Evolutionary conservation across 2,329 filamentous ascomycete species (phyloP), one percentile per base, ranked within the genome.

Genomic region (Graphiopsis chlorocephala): DNA sequence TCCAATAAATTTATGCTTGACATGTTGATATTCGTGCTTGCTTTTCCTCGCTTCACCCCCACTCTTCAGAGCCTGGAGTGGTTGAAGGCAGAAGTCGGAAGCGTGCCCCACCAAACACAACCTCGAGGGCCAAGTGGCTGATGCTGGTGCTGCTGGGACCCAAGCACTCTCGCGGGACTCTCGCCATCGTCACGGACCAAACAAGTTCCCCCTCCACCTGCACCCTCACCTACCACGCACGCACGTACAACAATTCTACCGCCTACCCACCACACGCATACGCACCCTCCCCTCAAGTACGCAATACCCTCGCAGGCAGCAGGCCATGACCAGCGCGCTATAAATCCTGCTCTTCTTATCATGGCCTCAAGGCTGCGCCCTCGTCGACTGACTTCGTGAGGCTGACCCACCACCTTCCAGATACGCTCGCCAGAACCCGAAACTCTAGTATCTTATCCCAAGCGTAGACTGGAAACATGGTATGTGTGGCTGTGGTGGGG

Each of bases 161-260:
- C n/a, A n/a, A n/a, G n/a, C n/a, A n/a, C n/a, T n/a, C 42, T 47
- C 1, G n/a, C 20, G 47, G 48, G 48, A n/a, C 14, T 17, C 50
- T n/a, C 50, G 50, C 25, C 25, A 28, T 28, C 50, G 50, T 53
- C 50, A 53, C 50, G 50, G 50, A 53, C 50, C 50, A 53, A 53
- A 53, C 50, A 53, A 28, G 50, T 53, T 31, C 50, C 50, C 38
- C 50, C 50, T 53, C 50, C 38, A 45, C 38, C n/a, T 20, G 11
- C 38, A 20, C 17, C 35, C n/a, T n/a, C 26, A 50, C 28, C 48
- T n/a, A 20, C 35, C 26, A 29, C 26, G 14, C 26, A 28, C 50
- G 50, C 53, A 25, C 33, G n/a, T 23, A 42, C 55, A 53, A 58
- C 55, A 58, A 58, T 58, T 42, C 55, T 58, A 58, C 55, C 55